A percentile compares a stretch with the other conserved stretches of the same genome.
phyloP scores from a whole-genome alignment of 2,329 filamentous ascomycete genomes.

The Sarocladium kiliense region DNA sequence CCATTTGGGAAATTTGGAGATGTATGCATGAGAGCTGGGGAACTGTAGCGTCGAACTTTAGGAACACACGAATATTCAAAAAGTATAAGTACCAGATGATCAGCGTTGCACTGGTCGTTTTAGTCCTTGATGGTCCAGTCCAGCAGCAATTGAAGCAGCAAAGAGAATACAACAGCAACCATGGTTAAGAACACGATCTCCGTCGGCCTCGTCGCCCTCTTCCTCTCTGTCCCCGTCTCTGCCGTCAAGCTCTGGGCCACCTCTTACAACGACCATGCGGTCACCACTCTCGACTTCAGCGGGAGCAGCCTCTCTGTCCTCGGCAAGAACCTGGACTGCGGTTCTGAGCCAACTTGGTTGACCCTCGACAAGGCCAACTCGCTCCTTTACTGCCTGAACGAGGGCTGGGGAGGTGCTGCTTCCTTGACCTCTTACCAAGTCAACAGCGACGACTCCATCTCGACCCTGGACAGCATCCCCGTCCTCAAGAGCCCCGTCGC shows the following conservation, averaged over 20 bases:
- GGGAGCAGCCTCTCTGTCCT: constrained; percentile 34
- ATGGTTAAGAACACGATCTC: constrained; percentile 2
- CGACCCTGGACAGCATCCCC: constrained; percentile 26
- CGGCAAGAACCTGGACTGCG: constrained; percentile 42
- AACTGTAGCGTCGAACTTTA: background rate
- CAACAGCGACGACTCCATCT: constrained; percentile 31
- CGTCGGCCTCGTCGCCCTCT: background rate
- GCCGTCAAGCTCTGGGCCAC: constrained; percentile 15
- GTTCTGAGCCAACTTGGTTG: constrained; percentile 54
- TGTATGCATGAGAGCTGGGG: background rate
- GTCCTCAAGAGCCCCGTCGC: constrained; percentile 39
- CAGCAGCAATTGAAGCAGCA: background rate
- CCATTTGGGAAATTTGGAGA: too few species aligned
- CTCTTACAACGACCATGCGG: constrained; percentile 38
- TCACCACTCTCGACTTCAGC: constrained; percentile 43
- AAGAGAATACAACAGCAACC: background rate
- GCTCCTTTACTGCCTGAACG: constrained; percentile 56
- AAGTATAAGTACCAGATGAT: background rate
- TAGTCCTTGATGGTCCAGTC: background rate
- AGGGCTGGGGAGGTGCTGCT: constrained; percentile 43
- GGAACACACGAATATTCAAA: too few species aligned
- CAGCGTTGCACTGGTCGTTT: background rate
- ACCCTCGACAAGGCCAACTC: constrained; percentile 43
- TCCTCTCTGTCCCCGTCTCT: constrained; percentile 1
- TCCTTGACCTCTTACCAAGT: constrained; percentile 38